These are phyloP conservation scores for Spencermartinsiella ligniputridi DNA, from an alignment of 1,139 yeast genomes.

Conservation along the genomic window DNA sequence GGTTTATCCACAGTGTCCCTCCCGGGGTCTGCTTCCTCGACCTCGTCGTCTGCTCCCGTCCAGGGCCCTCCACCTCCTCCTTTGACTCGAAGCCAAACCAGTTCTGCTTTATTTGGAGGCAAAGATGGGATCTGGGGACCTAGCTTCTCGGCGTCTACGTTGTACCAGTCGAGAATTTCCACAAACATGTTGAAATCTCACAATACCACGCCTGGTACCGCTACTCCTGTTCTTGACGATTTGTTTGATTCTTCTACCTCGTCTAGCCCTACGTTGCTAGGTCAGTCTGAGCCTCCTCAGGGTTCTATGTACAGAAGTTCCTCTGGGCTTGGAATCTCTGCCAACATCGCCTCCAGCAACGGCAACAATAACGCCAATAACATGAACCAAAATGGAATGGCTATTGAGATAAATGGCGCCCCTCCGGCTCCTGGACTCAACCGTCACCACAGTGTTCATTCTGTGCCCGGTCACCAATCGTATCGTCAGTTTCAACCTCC, in stretches of 20 bases:
- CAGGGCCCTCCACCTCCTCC: slow-evolving; percentile 2
- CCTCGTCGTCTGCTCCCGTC: slow-evolving; percentile 7
- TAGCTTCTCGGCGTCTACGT: not conserved
- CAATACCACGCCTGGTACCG: slow-evolving; percentile 5
- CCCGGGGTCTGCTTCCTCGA: slow-evolving; percentile 7
- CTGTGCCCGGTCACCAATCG: slow-evolving; percentile 1
- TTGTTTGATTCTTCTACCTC: slow-evolving; percentile 2
- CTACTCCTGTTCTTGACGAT: slow-evolving; percentile 4
- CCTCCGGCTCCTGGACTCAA: slow-evolving; percentile 3
- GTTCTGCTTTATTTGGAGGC: slow-evolving; percentile 5
- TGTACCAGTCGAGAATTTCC: not conserved
- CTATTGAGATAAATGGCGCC: not conserved
- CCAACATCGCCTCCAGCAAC: not conserved
- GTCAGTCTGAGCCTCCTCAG: not conserved
- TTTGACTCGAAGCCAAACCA: slow-evolving; percentile 4
- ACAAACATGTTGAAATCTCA: not conserved
- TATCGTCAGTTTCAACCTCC: slow-evolving; percentile 5
- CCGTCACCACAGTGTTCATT: slow-evolving; percentile 5
- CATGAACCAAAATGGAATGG: too few species aligned
- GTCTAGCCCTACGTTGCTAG: slow-evolving; percentile 2
- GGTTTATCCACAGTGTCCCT: slow-evolving; percentile 6
- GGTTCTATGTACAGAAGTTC: not conserved
- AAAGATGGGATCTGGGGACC: slow-evolving; percentile 5
- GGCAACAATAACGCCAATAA: not conserved
- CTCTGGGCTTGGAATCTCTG: not conserved